phyloP scores from a whole-genome alignment of 345 rosid species.

The Syzygium oleosum region DNA sequence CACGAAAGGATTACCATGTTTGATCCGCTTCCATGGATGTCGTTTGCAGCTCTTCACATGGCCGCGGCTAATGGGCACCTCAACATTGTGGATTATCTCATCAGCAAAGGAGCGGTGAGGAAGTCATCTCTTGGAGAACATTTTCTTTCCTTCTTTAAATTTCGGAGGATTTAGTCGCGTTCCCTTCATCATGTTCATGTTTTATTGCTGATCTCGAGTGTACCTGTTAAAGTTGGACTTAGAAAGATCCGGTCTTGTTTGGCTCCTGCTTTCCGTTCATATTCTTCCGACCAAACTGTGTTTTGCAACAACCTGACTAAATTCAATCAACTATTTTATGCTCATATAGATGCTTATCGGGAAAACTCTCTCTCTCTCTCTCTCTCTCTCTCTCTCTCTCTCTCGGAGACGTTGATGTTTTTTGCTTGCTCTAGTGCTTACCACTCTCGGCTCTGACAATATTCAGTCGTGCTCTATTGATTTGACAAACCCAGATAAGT shows the following conservation, averaged over 20 bases:
- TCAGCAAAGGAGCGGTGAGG: conserved; percentile 63
- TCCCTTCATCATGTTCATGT: not conserved
- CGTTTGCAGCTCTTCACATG: conserved; percentile 77
- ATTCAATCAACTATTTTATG: not conserved
- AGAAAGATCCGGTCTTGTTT: not conserved
- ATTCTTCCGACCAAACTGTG: not conserved
- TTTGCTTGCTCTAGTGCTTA: not conserved
- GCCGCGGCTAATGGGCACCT: conserved; percentile 89
- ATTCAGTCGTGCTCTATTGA: not conserved
- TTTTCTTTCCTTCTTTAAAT: not conserved
- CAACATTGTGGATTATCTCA: conserved; percentile 60
- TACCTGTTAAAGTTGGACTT: not conserved
- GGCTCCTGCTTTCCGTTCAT: not conserved
- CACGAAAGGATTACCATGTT: not conserved
- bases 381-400: not conserved
- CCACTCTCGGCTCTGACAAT: not conserved
- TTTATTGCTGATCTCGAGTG: not conserved
- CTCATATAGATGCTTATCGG: not conserved
- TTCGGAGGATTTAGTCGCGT: not conserved
- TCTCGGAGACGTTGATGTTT: not conserved
- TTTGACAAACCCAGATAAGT: not conserved
- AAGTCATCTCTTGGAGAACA: not conserved
- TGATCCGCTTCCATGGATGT: not conserved
- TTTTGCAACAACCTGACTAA: not conserved
- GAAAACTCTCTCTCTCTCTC: not conserved